A percentile compares a stretch with the other conserved stretches of the same genome.
Evolutionary conservation across 345 rosid species (phyloP).

Genomic region (Syzygium aromaticum): DNA sequence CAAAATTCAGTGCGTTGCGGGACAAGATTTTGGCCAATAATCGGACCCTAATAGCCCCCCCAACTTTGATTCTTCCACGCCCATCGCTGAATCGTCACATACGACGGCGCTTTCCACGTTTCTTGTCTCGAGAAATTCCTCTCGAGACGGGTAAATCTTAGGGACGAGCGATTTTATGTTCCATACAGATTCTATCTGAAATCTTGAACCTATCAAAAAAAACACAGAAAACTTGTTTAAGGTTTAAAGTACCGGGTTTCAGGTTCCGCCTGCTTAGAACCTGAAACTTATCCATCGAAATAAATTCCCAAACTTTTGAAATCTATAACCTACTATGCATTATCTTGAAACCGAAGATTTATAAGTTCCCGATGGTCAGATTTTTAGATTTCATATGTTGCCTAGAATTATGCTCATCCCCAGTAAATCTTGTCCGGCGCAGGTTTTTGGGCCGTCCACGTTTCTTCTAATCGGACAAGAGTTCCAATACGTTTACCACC

Average conservation of each 20-base stretch:
- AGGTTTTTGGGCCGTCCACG: background rate
- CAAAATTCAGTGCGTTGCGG: background rate
- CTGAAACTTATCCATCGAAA: no score
- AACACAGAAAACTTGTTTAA: no score
- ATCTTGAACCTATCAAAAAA: no score
- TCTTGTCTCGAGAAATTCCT: background rate
- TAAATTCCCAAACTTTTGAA: no score
- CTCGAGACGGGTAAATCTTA: background rate
- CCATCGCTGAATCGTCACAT: background rate
- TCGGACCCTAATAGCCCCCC: background rate
- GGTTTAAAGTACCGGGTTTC: no score
- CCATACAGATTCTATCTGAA: no score
- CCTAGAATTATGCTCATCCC: no score
- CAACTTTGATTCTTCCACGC: background rate
- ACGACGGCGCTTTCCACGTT: background rate
- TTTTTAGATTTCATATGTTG: no score
- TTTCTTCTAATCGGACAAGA: background rate
- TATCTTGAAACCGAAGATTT: no score
- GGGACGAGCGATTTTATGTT: rapidly evolving
- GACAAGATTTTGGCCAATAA: background rate
- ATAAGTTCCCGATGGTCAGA: rapidly evolving
- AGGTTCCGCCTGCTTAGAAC: no score
- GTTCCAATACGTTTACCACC: background rate
- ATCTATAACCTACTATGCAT: no score
- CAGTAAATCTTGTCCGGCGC: background rate